Percentiles rank a stretch among this genome's conserved stretches.
Evolutionary conservation across 2,329 filamentous ascomycete genomes (phyloP).

Genomic region (Cladosporium oxysporum): DNA sequence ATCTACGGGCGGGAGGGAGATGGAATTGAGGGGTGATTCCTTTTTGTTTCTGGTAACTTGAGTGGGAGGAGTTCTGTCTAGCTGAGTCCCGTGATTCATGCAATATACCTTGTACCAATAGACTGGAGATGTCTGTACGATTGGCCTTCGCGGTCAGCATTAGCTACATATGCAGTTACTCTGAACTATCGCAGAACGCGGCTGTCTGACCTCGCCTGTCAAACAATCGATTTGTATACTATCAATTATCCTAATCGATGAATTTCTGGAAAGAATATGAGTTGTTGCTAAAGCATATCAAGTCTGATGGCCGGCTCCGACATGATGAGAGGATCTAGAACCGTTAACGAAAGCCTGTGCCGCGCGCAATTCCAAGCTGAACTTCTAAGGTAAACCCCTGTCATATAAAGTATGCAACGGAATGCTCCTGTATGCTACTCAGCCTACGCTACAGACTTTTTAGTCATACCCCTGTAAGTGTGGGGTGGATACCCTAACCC

Average conservation of each 20-base stretch:
- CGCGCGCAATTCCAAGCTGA: no score
- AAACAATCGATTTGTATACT: background rate
- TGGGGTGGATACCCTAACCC: no score
- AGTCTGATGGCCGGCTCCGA: background rate
- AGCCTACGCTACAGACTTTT: no score
- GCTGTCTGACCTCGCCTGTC: background rate
- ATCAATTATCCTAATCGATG: background rate
- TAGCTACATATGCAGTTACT: background rate
- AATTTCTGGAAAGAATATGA: background rate
- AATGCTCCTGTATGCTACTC: no score
- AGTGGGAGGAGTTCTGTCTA: background rate
- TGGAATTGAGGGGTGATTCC: background rate
- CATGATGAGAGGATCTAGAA: background rate
- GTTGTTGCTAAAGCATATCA: background rate
- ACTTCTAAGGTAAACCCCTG: no score
- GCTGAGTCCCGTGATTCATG: background rate
- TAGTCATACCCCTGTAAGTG: no score
- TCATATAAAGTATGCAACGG: no score
- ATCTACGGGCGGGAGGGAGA: slow-evolving; percentile 26
- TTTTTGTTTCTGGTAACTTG: background rate
- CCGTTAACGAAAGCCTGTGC: no score
- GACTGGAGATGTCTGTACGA: background rate
- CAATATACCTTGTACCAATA: slow-evolving; percentile 19
- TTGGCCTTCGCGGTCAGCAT: background rate
- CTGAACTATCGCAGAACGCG: background rate